phyloP scores from a whole-genome alignment of 371 early-diverging fungal species.

The Coemansia sp. region DNA sequence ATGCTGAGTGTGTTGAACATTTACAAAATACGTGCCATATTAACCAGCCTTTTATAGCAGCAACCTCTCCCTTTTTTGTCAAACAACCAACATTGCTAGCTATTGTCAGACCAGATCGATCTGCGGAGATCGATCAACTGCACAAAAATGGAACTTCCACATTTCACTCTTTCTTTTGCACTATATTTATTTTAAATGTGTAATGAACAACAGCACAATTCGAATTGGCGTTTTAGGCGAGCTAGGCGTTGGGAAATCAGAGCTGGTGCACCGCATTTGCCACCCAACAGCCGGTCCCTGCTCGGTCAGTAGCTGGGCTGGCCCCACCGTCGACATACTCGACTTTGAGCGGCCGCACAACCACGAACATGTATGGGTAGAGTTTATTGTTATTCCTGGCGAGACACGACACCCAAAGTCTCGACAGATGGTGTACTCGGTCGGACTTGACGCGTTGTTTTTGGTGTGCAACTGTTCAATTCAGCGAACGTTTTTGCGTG shows the following conservation, averaged over 20 bases:
- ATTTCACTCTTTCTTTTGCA: too few relatives aligned
- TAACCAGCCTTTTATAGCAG: too few relatives aligned
- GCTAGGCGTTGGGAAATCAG: constrained; percentile 30
- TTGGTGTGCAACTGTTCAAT: constrained; percentile 35
- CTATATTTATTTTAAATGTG: neutral
- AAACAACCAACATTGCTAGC: too few relatives aligned
- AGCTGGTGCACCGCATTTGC: constrained; percentile 41
- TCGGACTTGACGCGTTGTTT: constrained; percentile 35
- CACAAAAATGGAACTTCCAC: too few relatives aligned
- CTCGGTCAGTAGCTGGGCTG: constrained; percentile 5
- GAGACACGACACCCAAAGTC: constrained; percentile 37
- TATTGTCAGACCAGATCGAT: too few relatives aligned
- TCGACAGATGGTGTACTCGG: constrained; percentile 41
- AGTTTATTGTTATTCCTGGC: constrained; percentile 39
- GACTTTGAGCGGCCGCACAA: constrained; percentile 19
- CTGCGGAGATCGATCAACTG: too few relatives aligned
- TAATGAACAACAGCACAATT: constrained; percentile 36
- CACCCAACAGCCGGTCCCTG: constrained; percentile 10
- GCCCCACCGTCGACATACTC: constrained; percentile 34
- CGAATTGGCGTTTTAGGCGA: constrained; percentile 45
- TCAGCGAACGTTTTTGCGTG: constrained; percentile 31
- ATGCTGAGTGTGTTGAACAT: too few relatives aligned
- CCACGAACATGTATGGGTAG: constrained; percentile 25
- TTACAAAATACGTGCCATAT: too few relatives aligned
- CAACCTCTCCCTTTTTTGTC: too few relatives aligned